Evolutionary conservation across 345 rosid genomes (phyloP), one percentile per base, ranked within the genome.

Genomic region (Gossypium bickii): DNA sequence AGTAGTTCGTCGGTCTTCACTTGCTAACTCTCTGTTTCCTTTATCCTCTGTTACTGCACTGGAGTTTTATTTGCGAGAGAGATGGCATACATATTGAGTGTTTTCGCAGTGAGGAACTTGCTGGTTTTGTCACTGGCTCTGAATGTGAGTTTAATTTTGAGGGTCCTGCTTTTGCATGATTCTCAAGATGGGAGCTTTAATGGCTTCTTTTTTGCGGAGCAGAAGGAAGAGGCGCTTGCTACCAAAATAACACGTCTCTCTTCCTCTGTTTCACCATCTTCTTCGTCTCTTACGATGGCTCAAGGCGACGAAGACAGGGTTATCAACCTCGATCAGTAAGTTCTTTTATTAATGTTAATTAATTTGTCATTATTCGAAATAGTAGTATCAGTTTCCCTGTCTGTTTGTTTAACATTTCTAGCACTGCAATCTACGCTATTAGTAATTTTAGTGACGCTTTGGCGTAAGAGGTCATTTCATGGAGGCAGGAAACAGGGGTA

Each of bases 311-410:
- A 60, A 22, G 82, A 82, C 15, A 80, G 83, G 77, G 77, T 86
- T 58, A 82, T 90, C 86, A 86, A 86, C 72, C 83, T 90, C 3
- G 88, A 85, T 74, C 86, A 86, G 97, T 92, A 81, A 86, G 97
- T 83, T 20, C 67, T 65, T 49, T 18, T 16, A n/a, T 43, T 6
- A 29, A 51, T 45, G 3, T 69, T 66, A 49, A 4, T 69, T 67
- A 34, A 2, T 24, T 48, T 47, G n/a, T 20, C 24, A 51, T 3
- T 73, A n/a, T 12, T 18, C 9, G 2, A 24, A 2, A 9, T 18
- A 6, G 3, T 60, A 9, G 7, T 5, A 34, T 57, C 27, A 16
- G 17, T 27, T 13, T 27, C 18, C 18, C 38, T 11, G 15, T 27
- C 1, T 25, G 17, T 13, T 60, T 12, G 17, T 13, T 60, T 27